Conservation (phyloP, 805 yeast species). For the Starmerella tilneyi region DNA sequence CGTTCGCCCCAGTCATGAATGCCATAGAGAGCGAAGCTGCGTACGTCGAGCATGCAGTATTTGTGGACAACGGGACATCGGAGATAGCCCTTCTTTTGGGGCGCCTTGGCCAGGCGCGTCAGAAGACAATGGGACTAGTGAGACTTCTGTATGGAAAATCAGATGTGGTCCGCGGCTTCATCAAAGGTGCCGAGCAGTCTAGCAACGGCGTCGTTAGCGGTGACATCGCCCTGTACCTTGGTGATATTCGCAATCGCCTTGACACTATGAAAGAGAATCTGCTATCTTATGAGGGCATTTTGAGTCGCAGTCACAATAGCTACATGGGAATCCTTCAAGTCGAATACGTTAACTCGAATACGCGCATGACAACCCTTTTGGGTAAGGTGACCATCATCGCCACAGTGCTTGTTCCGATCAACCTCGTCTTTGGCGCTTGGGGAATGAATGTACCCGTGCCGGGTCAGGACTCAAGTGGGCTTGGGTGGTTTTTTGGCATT, state of each 20-base stretch:
- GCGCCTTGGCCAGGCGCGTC: conserved; percentile 77
- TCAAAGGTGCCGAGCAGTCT: conserved; percentile 82
- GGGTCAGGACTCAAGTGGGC: conserved; percentile 41
- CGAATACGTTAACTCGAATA: conserved; percentile 75
- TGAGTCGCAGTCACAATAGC: conserved; percentile 81
- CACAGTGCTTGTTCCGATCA: conserved; percentile 80
- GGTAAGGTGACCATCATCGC: conserved; percentile 85
- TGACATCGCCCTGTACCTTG: conserved; percentile 82
- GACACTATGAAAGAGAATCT: conserved; percentile 92
- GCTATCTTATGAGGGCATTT: conserved; percentile 80
- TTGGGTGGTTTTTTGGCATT: conserved; percentile 62
- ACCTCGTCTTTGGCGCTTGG: conserved; percentile 79
- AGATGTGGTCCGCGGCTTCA: conserved; percentile 90
- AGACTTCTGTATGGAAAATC: conserved; percentile 85
- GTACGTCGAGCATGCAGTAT: conserved; percentile 68
- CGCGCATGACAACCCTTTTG: conserved; percentile 72
- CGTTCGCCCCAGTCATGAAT: conserved; percentile 50
- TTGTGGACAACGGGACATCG: conserved; percentile 50
- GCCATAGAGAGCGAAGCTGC: conserved; percentile 54
- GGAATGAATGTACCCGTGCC: conserved; percentile 96
- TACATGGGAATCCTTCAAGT: conserved; percentile 90
- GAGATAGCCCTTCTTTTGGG: conserved; percentile 45
- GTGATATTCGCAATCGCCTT: conserved; percentile 95
- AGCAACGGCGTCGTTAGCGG: conserved; percentile 52
- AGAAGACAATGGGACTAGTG: conserved; percentile 85